Conservation (phyloP, 2,329 filamentous ascomycete genomes). For the Trichoderma lentiforme region DNA sequence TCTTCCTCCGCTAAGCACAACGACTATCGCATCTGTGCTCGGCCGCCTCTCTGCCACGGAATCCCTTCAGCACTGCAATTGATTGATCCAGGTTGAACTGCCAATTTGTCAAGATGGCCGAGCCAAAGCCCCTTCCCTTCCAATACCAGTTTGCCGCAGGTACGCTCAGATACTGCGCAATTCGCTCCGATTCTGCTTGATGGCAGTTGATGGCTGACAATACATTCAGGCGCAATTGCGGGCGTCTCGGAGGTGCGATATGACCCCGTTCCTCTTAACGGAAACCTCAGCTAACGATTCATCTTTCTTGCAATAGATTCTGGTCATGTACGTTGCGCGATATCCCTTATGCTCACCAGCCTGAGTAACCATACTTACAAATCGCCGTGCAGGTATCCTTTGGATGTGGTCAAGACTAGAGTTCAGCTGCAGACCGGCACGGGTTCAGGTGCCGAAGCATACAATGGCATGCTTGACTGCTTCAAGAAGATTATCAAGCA, state of each 20-base stretch:
- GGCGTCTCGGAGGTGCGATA: slow-evolving; percentile 85
- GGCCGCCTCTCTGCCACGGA: slow-evolving; percentile 22
- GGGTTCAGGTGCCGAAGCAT: slow-evolving; percentile 71
- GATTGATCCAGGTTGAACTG: not conserved
- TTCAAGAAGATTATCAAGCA: slow-evolving; percentile 95
- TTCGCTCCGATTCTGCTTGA: not conserved
- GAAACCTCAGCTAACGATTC: not conserved
- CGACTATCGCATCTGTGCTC: slow-evolving; percentile 11
- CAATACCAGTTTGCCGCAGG: slow-evolving; percentile 93
- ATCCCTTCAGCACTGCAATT: slow-evolving; percentile 18
- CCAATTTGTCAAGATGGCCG: slow-evolving; percentile 52
- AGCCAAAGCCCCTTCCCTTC: slow-evolving; percentile 79
- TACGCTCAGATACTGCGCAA: slow-evolving; percentile 40
- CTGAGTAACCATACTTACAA: slow-evolving; percentile 15
- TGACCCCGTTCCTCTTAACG: not conserved
- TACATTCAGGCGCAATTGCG: slow-evolving; percentile 72
- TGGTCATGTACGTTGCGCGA: slow-evolving; percentile 67
- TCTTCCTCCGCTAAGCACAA: slow-evolving; percentile 16
- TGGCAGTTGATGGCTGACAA: slow-evolving; percentile 15
- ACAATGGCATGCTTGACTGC: slow-evolving; percentile 98
- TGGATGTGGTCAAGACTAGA: slow-evolving; percentile 98
- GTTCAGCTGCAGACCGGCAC: slow-evolving; percentile 83
- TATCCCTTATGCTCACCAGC: not conserved
- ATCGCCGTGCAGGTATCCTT: slow-evolving; percentile 72
- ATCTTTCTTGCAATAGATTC: slow-evolving; percentile 58